Percentiles rank a stretch among this genome's conserved stretches.
Evolutionary conservation across 2,329 filamentous ascomycete genomes (phyloP).

Genomic region (Alternaria gaisen): DNA sequence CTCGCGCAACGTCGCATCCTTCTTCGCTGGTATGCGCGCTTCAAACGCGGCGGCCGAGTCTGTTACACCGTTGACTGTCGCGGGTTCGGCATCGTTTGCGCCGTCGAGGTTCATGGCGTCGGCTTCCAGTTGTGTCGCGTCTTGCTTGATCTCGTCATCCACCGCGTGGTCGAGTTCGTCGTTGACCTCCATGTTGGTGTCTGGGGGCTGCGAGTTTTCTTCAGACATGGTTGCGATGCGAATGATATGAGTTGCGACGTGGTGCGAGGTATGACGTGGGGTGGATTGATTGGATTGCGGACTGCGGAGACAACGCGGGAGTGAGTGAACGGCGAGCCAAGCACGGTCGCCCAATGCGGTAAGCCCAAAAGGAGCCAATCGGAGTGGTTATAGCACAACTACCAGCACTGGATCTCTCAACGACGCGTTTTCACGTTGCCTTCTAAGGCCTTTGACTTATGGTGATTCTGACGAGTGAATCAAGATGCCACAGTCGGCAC

Average conservation of each 20-base stretch:
- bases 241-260: constrained; percentile 10
- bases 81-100: constrained; percentile 47
- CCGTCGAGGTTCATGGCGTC: constrained; percentile 55
- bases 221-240: constrained; percentile 44
- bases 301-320: constrained; percentile 29
- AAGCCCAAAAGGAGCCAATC: constrained; percentile 16
- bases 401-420: background rate
- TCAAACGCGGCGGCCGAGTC: constrained; percentile 63
- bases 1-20: constrained; percentile 90
- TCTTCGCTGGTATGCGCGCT: constrained; percentile 76
- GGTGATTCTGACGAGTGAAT: background rate
- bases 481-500: background rate
- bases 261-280: constrained; percentile 16
- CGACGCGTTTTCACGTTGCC: background rate
- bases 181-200: constrained; percentile 43
- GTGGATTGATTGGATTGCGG: constrained; percentile 6
- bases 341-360: constrained; percentile 7
- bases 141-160: constrained; percentile 53
- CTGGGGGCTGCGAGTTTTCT: constrained; percentile 37
- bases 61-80: constrained; percentile 46
- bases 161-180: constrained; percentile 53
- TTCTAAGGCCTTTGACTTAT: background rate
- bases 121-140: constrained; percentile 41
- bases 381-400: constrained; percentile 1
- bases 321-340: constrained; percentile 24